Evolutionary conservation across 129 eudicot species (phyloP).

Genomic region (Sambucus nigra): DNA sequence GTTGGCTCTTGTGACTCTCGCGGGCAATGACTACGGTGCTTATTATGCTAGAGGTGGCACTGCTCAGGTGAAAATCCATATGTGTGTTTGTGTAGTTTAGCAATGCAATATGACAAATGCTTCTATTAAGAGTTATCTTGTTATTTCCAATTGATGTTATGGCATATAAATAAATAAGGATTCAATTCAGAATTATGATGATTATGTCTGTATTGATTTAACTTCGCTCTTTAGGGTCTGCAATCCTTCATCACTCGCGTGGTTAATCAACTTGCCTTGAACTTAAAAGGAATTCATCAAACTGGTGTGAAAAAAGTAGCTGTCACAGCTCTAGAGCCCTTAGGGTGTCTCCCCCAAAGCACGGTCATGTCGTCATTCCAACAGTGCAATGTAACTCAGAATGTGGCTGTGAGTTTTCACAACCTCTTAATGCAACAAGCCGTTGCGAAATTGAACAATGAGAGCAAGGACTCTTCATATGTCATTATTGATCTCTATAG

Average conservation of each 20-base stretch:
- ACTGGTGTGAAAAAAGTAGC: constrained; percentile 45
- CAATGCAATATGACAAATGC: no score
- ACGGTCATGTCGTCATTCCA: constrained; percentile 35
- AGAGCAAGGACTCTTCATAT: constrained; percentile 21
- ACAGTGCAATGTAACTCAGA: constrained; percentile 50
- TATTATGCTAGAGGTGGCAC: constrained; percentile 35
- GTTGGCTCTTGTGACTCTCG: constrained; percentile 51
- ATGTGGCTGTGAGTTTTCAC: constrained; percentile 38
- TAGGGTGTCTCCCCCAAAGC: constrained; percentile 66
- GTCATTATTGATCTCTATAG: constrained; percentile 51
- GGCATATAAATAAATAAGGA: no score
- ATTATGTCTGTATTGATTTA: neutral
- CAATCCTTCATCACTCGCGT: constrained; percentile 41
- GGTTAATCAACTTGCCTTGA: constrained; percentile 40
- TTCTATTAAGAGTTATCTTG: neutral
- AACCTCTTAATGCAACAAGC: constrained; percentile 46
- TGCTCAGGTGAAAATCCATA: constrained; percentile 20
- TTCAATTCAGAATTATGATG: no score
- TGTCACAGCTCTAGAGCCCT: constrained; percentile 46
- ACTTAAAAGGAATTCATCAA: constrained; percentile 33
- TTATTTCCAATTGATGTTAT: no score
- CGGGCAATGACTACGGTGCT: constrained; percentile 64
- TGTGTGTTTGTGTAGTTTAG: no score
- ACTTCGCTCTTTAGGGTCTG: constrained; percentile 26
- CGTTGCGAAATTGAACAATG: constrained; percentile 46